Base-by-base conservation (phyloP, 768 basidiomycete genomes). In the Rhizopogon vesiculosus region DNA sequence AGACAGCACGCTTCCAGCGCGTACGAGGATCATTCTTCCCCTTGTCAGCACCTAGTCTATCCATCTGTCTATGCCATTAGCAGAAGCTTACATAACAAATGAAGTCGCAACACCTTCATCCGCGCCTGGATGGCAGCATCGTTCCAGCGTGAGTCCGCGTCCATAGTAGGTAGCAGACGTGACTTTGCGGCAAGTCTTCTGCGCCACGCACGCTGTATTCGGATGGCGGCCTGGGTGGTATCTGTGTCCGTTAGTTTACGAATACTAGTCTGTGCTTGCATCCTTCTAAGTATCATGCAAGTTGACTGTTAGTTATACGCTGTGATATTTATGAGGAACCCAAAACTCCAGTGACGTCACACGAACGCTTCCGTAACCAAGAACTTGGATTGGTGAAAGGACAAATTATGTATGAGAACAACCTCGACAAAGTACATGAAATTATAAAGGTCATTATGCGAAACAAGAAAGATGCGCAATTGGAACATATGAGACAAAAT, bases 1-100 rank as follows among this genome's bases (percentile, higher is more conserved):
- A 76, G 3, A 66, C 72, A 0, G 75, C 78, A 7, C 82, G 72
- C 46, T 69, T 68, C 81, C 81, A 84, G 1, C 83, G 73, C 9
- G 75, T 66, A 19, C 66, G 66, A 4, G 76, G 72, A 3, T 74
- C 69, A 56, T 82, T 83, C 56, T 67, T 67, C n/a, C 78, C 80
- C 15, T 74, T 63, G 2, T 70, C 61, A 1, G 81, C 81, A 5
- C 72, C 77, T 18, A 69, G 59, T 51, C 78, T 66, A 41, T 72
- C 72, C 18, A 76, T 66, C 77, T 80, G 44, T 35, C 7, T 31
- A 33, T n/a, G 22, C 12, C 3, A 8, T 44, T 25, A 44, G 7
- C 15, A 25, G 16, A 22, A 44, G 39, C 7, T 15, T 31, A 33
- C 12, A 18, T 16, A 50, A 50, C 22, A 39, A 8, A 8, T 35